phyloP scores from a whole-genome alignment of 164 flowering plant genomes.

The Hamamelis virginiana region DNA sequence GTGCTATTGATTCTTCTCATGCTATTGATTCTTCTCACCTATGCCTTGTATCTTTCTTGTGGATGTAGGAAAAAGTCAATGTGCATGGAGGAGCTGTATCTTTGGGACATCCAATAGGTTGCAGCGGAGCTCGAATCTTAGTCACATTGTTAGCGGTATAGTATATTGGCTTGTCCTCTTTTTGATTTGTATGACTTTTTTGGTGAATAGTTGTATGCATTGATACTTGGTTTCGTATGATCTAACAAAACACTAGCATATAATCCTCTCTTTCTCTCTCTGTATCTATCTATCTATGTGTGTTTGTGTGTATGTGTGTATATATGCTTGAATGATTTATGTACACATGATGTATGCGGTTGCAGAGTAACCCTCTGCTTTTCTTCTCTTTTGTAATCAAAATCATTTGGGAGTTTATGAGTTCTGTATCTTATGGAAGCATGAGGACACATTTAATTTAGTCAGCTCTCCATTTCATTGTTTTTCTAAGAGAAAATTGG shows the following conservation, averaged over 20 bases:
- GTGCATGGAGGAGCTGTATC: conserved; percentile 97
- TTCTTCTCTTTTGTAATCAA: background rate
- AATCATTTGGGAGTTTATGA: background rate
- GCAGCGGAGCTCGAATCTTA: conserved; percentile 96
- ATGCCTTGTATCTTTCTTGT: background rate
- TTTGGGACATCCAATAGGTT: conserved; percentile 94
- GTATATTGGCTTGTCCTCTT: background rate
- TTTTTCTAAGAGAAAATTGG: background rate
- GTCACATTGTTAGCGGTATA: conserved; percentile 84
- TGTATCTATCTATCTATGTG: background rate
- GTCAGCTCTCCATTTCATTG: background rate
- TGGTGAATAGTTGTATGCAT: too few species aligned
- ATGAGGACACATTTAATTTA: background rate
- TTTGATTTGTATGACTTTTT: too few species aligned
- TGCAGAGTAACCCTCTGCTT: background rate
- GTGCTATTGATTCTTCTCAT: background rate
- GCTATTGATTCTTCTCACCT: background rate
- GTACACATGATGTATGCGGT: too few species aligned
- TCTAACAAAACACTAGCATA: too few species aligned
- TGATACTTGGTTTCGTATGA: too few species aligned
- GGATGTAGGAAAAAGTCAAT: conserved; percentile 67
- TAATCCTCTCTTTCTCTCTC: too few species aligned
- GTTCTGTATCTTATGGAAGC: background rate
- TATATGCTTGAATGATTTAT: too few species aligned
- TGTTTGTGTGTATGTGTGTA: background rate